These are phyloP conservation scores for Tuber indicum DNA, from an alignment of 495 filamentous ascomycete species.

Conservation along the genomic window DNA sequence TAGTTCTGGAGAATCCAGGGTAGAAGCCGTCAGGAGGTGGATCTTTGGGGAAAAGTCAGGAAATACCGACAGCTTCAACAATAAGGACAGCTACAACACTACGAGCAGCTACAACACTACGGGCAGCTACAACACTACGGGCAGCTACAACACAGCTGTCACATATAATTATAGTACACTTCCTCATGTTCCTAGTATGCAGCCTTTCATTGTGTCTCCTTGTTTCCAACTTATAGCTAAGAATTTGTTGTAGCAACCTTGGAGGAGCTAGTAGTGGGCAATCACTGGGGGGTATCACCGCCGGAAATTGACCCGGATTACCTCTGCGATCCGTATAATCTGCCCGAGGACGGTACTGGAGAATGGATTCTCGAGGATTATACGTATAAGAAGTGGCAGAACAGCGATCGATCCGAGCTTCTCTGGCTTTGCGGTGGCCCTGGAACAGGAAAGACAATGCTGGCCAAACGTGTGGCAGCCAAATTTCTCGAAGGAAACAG, in stretches of 20 bases:
- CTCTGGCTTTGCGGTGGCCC: neutral
- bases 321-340: neutral
- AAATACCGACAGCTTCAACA: too few species aligned
- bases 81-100: too few species aligned
- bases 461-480: neutral
- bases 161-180: too few species aligned
- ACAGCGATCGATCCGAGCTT: neutral
- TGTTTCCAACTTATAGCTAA: too few species aligned
- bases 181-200: too few species aligned
- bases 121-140: too few species aligned
- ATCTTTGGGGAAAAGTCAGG: too few species aligned
- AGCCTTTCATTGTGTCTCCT: too few species aligned
- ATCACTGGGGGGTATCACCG: neutral
- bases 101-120: too few species aligned
- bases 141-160: too few species aligned
- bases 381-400: neutral
- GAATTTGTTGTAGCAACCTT: neutral
- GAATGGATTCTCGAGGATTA: neutral
- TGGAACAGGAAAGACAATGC: neutral
- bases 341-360: neutral
- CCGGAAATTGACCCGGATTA: neutral
- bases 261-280: neutral
- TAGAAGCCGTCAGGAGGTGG: too few species aligned
- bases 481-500: neutral
- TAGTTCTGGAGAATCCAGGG: too few species aligned